Base-by-base conservation (phyloP, 192 early-diverging fungal species). In the Diversispora eburnea region DNA sequence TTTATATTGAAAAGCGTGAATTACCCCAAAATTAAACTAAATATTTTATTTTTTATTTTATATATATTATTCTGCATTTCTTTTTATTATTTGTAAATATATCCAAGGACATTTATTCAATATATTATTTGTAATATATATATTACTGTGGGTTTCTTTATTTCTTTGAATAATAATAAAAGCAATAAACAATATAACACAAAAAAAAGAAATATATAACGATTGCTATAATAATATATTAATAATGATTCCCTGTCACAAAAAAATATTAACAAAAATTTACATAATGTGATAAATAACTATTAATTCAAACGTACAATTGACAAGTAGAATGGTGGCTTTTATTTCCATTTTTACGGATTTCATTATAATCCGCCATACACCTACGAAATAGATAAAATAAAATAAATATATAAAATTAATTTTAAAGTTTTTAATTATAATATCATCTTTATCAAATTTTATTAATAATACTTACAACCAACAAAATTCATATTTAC, bases 401-500 rank as follows among this genome's bases (percentile, higher is more conserved):
- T 15, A 62, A 17, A 62, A 61, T 15, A 10, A 61, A 13, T n/a
- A 20, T 59, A 22, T 5, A n/a, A 59, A 9, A 25, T 33, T 5
- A 5, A 10, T 25, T 6, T 39, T 9, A 25, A 25, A n/a, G n/a
- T n/a, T 59, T 20, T 25, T 25, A 5, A 25, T 59, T 25, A 9
- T 20, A 25, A 19, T 25, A 58, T 25, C 5, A 25, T 25, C 19
- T 10, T 25, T 25, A 59, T 25, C 9, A 59, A 33, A 33, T 62
- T 42, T 63, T 6, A 3, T 2, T 62, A 3, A 42, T 22, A 42
- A 5, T 19, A 63, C 61, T 63, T 63, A 63, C 42, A 63, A 63
- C 61, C 61, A 63, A 63, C 72, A 73, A 64, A 73, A 73, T 73
- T 73, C 72, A 56, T 54, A 64, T 41, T 22, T 52, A 55, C 72